These are phyloP conservation scores for Hyaloscypha bicolor DNA, from an alignment of 495 filamentous ascomycete genomes.

Conservation along the genomic window DNA sequence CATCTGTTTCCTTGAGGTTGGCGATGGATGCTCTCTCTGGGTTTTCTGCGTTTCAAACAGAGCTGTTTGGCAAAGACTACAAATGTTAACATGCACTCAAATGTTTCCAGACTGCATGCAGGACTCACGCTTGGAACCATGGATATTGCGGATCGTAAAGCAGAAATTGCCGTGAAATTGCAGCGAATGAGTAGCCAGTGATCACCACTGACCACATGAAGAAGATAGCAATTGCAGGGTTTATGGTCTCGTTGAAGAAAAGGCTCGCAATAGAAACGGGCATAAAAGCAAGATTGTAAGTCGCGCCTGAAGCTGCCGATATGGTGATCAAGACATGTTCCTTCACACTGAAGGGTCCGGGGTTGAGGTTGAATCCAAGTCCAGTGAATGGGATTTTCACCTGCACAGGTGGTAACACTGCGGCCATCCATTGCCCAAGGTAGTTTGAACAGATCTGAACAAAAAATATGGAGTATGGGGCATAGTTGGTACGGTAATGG, in stretches of 20 bases:
- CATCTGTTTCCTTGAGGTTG: conserved; percentile 53
- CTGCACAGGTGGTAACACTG: conserved; percentile 47
- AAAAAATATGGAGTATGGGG: conserved; percentile 60
- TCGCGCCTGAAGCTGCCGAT: conserved; percentile 56
- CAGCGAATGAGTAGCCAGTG: conserved; percentile 57
- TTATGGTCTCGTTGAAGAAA: conserved; percentile 51
- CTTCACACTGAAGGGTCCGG: conserved; percentile 58
- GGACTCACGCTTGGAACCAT: conserved; percentile 35
- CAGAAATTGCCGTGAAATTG: conserved; percentile 53
- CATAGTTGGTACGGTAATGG: conserved; percentile 54
- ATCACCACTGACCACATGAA: conserved; percentile 61
- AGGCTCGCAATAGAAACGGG: conserved; percentile 55
- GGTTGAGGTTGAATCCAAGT: conserved; percentile 54
- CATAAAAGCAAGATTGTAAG: conserved; percentile 50
- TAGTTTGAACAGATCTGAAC: conserved; percentile 59
- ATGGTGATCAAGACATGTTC: conserved; percentile 60
- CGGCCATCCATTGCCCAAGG: conserved; percentile 54
- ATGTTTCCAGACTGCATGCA: too few species aligned
- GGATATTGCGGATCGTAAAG: conserved; percentile 58
- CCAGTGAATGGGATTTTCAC: conserved; percentile 50
- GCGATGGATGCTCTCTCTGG: conserved; percentile 49
- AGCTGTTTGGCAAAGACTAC: conserved; percentile 54
- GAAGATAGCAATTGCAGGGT: conserved; percentile 54
- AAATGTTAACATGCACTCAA: conserved; percentile 21
- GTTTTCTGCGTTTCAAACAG: conserved; percentile 57